Base-by-base conservation (phyloP, 1,284 basidiomycete species). In the Leccinum pachyderme region DNA sequence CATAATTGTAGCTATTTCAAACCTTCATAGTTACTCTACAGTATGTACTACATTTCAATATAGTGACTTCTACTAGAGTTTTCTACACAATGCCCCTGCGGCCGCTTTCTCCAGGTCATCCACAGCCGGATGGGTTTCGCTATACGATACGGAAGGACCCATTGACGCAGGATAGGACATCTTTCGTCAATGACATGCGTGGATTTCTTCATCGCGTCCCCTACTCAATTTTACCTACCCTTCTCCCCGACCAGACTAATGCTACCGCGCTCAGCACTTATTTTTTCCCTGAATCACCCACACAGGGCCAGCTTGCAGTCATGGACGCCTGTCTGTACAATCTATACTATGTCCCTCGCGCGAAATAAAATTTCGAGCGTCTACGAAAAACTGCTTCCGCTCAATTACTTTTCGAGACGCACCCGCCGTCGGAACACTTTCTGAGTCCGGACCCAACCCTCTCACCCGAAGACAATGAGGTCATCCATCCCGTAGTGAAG, bases 281-380 rank as follows among this genome's bases (percentile, higher is more conserved):
- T 62, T 83, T 86, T 77, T 85, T 87, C 73, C 76, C 79, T 9
- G 80, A 87, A 64, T 81, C 87, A 0, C 66, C 75, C 0, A 83
- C 85, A 0, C 82, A 86, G 67, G 88, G 92, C 66, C 76, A 81
- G 48, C 69, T 91, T 11, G 82, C 88, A 0, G 79, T 93, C 59
- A 87, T 94, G 70, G 84, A 89, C 61, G 89, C 89, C 1, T 93
- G 91, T 68, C 71, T 93, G 15, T 80, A 87, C 66, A 82, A 86
- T 57, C 69, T 83, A 1, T 83, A 87, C 70, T 86, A 92, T 63
- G 83, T 91, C 0, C 77, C 79, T 1, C 84, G 90, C 15, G 89
- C 89, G 9, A 81, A 82, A 59, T 71, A 74, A 45, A 79, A 92
- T 24, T 90, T 91, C 60, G 80, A 84, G 49, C 75, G 77, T 7